Conservation (phyloP, 2,329 filamentous ascomycete species). For the Penicillium griseofulvum region DNA sequence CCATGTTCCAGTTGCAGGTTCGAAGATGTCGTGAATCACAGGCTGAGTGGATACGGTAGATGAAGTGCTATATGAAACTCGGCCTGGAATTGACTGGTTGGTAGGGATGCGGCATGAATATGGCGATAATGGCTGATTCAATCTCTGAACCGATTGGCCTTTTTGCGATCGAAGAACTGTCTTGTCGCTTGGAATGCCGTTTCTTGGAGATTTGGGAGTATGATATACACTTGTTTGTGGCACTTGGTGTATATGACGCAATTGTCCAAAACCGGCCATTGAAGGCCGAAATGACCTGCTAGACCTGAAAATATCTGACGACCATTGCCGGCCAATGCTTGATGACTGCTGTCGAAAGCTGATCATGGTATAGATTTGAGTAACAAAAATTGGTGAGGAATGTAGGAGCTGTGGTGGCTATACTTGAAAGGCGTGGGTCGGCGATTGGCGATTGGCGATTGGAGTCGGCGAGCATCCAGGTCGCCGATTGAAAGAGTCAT, state of each 20-base stretch:
- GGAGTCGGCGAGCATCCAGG: not conserved
- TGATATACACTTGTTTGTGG: not conserved
- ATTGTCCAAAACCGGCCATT: not conserved
- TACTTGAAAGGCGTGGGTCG: not conserved
- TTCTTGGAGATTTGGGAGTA: not conserved
- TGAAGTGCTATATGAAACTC: slow-evolving; percentile 9
- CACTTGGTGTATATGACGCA: not conserved
- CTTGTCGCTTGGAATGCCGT: not conserved
- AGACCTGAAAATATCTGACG: not conserved
- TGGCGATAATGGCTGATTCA: not conserved
- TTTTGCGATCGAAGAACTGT: not conserved
- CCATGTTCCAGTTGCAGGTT: slow-evolving; percentile 54
- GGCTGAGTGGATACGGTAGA: slow-evolving; percentile 11
- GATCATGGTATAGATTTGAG: not conserved
- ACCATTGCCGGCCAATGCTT: not conserved
- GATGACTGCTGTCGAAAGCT: not conserved
- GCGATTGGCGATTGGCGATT: slow-evolving; percentile 2
- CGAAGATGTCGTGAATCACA: slow-evolving; percentile 34
- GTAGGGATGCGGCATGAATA: not conserved
- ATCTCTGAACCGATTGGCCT: not conserved
- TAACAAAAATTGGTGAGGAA: not conserved
- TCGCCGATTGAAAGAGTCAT: slow-evolving; percentile 1
- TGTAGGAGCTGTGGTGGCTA: not conserved
- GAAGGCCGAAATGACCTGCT: not conserved
- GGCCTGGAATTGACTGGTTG: not conserved